phyloP scores from a whole-genome alignment of 148 eudicot species.

The Fagopyrum homotropicum region DNA sequence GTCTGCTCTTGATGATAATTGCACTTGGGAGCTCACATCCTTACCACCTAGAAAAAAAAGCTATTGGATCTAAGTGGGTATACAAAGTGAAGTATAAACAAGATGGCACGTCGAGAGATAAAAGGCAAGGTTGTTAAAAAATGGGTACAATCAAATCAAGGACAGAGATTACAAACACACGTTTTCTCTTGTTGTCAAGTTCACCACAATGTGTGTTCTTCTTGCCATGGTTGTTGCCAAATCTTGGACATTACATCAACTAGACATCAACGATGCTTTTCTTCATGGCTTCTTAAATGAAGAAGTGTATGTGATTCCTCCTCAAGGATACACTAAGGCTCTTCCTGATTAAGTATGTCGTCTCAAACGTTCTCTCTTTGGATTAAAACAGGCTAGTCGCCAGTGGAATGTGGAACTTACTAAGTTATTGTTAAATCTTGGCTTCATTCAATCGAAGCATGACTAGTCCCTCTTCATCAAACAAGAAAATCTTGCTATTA shows the following conservation, averaged over 20 bases:
- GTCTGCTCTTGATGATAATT: too few relatives aligned
- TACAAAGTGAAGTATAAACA: too few relatives aligned
- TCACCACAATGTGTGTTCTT: not conserved
- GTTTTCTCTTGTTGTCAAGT: not conserved
- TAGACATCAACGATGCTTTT: not conserved
- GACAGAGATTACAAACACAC: not conserved
- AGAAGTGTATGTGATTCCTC: not conserved
- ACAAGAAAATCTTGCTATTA: not conserved
- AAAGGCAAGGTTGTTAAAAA: too few relatives aligned
- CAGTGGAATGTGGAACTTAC: not conserved
- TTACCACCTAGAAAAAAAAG: too few relatives aligned
- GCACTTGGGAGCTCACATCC: too few relatives aligned
- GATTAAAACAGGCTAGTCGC: not conserved
- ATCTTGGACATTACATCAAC: not conserved
- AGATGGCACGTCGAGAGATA: too few relatives aligned
- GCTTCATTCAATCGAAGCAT: not conserved
- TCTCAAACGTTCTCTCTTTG: not conserved
- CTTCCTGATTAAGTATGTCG: not conserved
- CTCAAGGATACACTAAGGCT: not conserved
- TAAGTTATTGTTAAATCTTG: not conserved
- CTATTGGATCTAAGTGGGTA: too few relatives aligned
- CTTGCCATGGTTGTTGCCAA: not conserved
- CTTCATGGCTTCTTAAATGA: not conserved
- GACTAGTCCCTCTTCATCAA: not conserved
- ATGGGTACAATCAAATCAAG: too few relatives aligned